phyloP scores from a whole-genome alignment of 768 basidiomycete genomes.

The Lentinula boryana region DNA sequence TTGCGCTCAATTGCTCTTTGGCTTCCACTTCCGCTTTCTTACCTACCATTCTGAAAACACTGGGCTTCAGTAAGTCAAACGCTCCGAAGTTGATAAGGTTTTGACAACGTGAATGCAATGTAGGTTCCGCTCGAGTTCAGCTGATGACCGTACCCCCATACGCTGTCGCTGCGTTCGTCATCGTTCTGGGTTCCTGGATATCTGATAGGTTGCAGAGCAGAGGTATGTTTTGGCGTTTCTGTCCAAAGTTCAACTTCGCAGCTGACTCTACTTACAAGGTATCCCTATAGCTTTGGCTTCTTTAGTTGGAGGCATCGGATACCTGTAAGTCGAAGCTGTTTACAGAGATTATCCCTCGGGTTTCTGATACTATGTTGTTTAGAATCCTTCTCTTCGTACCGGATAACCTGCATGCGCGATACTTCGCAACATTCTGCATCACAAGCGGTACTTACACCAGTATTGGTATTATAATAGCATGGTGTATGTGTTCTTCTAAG shows the following conservation, averaged over 20 bases:
- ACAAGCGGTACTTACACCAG: conserved; percentile 72
- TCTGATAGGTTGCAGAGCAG: conserved; percentile 67
- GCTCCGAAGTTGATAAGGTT: neutral
- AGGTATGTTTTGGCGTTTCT: conserved; percentile 20
- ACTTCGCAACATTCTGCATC: conserved; percentile 76
- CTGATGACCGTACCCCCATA: conserved; percentile 81
- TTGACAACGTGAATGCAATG: conserved; percentile 7
- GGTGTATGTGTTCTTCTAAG: conserved; percentile 48
- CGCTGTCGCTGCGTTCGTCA: conserved; percentile 60
- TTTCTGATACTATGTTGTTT: neutral
- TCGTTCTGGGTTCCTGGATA: conserved; percentile 49
- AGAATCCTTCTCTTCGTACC: conserved; percentile 53
- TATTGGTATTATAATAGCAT: conserved; percentile 69
- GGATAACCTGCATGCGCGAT: conserved; percentile 54
- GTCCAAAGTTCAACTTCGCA: conserved; percentile 18
- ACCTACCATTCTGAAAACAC: conserved; percentile 73
- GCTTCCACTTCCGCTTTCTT: conserved; percentile 81
- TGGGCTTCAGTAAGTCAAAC: conserved; percentile 52
- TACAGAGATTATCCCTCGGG: neutral
- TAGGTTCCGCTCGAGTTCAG: conserved; percentile 63
- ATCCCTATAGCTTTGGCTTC: conserved; percentile 39
- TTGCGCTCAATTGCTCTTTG: conserved; percentile 69
- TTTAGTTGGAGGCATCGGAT: conserved; percentile 50
- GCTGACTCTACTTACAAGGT: conserved; percentile 25
- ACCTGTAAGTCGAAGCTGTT: conserved; percentile 38